Base-by-base conservation (phyloP, 768 basidiomycete genomes). In the Galerina sulciceps region DNA sequence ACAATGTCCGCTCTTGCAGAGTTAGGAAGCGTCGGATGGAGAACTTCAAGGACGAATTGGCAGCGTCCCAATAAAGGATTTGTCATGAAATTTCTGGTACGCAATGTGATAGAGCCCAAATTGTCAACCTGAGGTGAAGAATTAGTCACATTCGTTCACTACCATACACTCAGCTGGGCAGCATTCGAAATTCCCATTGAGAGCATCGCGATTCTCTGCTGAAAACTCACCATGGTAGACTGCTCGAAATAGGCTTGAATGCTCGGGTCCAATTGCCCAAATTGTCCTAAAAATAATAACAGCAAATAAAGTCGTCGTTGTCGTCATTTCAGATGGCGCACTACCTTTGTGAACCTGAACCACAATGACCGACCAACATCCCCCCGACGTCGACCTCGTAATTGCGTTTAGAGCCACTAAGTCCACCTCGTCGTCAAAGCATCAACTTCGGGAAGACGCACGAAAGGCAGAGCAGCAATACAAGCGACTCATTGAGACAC, bases 61-160 rank as follows among this genome's bases (percentile, higher is more conserved):
- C 93, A 92, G 69, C 97, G 92, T 67, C 91, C 88, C 51, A 99
- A 82, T 64, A 99, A 91, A 60, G 94, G 94, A 86, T 99, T 99
- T 73, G 96, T 97, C 78, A 98, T 92, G 84, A 99, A 99, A 84
- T 99, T 98, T 77, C 96, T 92, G 54, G 97, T 97, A 70, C 97
- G 93, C 73, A 99, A 85, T 66, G 97, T 99, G 67, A 99, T 84
- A 60, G 96, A 88, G 75, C 93, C 85, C 75, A 86, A 81, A 73
- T 75, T 81, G 75, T 91, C 91, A 79, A 90, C 84, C 91, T 93
- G 67, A n/a, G 71, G 63, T 60, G 49, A 44, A 59, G 15, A 23
- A 20, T 61, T 53, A 61, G 54, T 10, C 43, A 38, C 14, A 15
- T 2, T 35, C 23, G 38, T 41, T 26, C 51, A 37, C 46, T 17